A percentile compares a stretch with the other conserved stretches of the same genome.
These are phyloP conservation scores for Trametes cubensis DNA, from an alignment of 768 basidiomycete genomes.

Conservation along the genomic window DNA sequence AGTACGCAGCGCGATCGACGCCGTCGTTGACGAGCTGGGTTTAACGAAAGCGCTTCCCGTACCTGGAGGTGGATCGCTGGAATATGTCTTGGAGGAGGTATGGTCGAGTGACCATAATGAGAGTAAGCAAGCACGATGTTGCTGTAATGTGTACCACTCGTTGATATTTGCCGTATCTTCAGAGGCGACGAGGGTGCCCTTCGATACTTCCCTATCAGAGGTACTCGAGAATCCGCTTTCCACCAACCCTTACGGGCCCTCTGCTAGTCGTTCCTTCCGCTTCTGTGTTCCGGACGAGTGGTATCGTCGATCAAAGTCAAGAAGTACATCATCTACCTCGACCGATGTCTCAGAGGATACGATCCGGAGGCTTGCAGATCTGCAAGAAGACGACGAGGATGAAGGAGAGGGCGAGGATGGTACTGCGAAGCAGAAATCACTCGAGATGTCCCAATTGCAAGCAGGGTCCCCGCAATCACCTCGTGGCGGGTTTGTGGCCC, in stretches of 20 bases:
- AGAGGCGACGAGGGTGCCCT: conserved; percentile 52
- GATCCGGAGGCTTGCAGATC: conserved; percentile 48
- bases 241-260: conserved; percentile 23
- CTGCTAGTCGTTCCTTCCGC: conserved; percentile 48
- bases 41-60: conserved; percentile 65
- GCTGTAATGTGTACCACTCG: not conserved
- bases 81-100: conserved; percentile 75
- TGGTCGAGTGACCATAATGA: conserved; percentile 55
- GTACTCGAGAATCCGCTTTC: conserved; percentile 42
- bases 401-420: conserved; percentile 52
- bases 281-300: conserved; percentile 80
- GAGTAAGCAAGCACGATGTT: conserved; percentile 45
- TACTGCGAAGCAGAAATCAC: conserved; percentile 58
- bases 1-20: conserved; percentile 55
- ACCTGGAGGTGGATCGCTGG: conserved; percentile 67
- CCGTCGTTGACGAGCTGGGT: conserved; percentile 65
- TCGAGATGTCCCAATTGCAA: conserved; percentile 23
- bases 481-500: conserved; percentile 24
- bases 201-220: conserved; percentile 45
- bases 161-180: not conserved
- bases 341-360: conserved; percentile 55
- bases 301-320: conserved; percentile 72
- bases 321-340: conserved; percentile 48
- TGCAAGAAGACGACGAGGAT: conserved; percentile 52
- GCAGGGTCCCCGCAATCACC: conserved; percentile 24